These are phyloP conservation scores for Colletotrichum sp. DNA, from an alignment of 2,329 filamentous ascomycete species.

Conservation along the genomic window DNA sequence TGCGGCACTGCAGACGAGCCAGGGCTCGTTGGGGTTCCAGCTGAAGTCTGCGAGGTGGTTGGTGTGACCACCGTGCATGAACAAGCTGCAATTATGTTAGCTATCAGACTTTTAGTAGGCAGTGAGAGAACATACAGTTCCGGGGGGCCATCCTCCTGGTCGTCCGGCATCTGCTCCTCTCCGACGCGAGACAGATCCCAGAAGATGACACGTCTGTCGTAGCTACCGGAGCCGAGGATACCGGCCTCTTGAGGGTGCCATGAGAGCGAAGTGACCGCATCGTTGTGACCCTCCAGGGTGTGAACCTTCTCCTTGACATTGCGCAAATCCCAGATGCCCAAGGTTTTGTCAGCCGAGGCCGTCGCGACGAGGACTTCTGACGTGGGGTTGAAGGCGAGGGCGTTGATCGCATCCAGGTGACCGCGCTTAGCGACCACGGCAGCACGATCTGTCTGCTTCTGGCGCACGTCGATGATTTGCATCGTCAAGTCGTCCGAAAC, in stretches of 20 bases:
- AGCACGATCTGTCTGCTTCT: constrained; percentile 67
- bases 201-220: constrained; percentile 92
- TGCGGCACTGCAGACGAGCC: constrained; percentile 93
- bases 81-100: constrained; percentile 63
- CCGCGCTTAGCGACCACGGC: constrained; percentile 74
- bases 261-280: constrained; percentile 87
- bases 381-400: constrained; percentile 91
- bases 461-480: constrained; percentile 88
- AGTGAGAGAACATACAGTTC: constrained; percentile 68
- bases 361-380: constrained; percentile 92
- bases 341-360: constrained; percentile 92
- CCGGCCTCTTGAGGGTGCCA: constrained; percentile 94
- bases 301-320: constrained; percentile 91
- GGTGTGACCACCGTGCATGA: constrained; percentile 99
- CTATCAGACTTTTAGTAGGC: background rate
- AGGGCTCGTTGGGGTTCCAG: constrained; percentile 97
- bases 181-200: constrained; percentile 95
- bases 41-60: constrained; percentile 96
- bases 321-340: constrained; percentile 93
- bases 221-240: constrained; percentile 88
- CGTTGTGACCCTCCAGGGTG: constrained; percentile 84
- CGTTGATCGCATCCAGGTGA: constrained; percentile 92
- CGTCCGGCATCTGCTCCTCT: constrained; percentile 93
- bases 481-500: constrained; percentile 95
- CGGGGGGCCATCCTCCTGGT: constrained; percentile 91